A percentile compares a stretch with the other conserved stretches of the same genome.
phyloP scores from a whole-genome alignment of 441 rosid genomes.

The Populus hybrid region DNA sequence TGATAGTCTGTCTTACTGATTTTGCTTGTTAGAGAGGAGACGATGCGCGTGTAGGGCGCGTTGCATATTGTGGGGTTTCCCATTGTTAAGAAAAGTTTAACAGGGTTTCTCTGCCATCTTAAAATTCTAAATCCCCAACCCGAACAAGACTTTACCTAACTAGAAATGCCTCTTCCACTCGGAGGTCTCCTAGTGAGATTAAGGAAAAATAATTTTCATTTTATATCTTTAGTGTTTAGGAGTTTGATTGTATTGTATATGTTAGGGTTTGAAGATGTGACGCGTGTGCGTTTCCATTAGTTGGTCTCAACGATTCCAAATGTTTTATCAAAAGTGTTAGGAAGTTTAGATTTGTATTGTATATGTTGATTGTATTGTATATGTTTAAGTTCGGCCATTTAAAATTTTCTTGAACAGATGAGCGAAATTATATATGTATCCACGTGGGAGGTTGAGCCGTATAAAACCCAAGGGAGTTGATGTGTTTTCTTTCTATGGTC shows the following conservation, averaged over 20 bases:
- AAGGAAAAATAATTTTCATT: neutral
- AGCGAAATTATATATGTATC: neutral
- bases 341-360: no score
- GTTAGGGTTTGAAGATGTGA: constrained; percentile 3
- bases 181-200: neutral
- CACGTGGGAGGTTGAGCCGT: no score
- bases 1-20: neutral
- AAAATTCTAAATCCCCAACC: neutral
- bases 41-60: constrained; percentile 6
- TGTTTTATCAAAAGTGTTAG: no score
- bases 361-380: no score
- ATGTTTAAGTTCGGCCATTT: neutral
- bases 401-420: neutral
- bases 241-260: neutral
- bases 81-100: no score
- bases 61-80: neutral
- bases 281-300: constrained; percentile 18
- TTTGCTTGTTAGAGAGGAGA: constrained; percentile 10
- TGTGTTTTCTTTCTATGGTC: no score
- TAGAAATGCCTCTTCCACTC: constrained; percentile 6
- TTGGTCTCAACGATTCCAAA: constrained; percentile 15
- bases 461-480: no score
- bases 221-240: neutral
- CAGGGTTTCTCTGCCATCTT: neutral
- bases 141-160: constrained; percentile 27